Percentiles rank a stretch among this genome's conserved stretches.
Evolutionary conservation across 805 yeast genomes (phyloP).

Genomic region (Saccharomycopsis lassenensis): DNA sequence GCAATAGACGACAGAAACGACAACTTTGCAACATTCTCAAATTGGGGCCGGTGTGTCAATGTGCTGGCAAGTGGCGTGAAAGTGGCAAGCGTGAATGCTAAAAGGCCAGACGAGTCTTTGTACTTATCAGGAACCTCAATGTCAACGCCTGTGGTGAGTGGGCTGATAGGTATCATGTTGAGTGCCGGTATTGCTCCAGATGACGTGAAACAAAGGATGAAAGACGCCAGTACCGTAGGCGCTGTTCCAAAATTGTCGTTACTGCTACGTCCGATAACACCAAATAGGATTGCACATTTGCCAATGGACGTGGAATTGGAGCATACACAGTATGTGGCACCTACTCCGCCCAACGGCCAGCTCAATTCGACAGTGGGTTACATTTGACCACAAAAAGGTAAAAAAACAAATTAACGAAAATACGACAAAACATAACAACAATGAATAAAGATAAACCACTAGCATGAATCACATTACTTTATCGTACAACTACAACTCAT

Average conservation of each 20-base stretch:
- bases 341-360: too few species aligned
- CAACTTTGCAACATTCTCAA: slow-evolving; percentile 65
- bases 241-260: slow-evolving; percentile 37
- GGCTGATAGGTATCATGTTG: slow-evolving; percentile 45
- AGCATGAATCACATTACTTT: too few species aligned
- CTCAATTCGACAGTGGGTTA: too few species aligned
- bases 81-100: slow-evolving; percentile 27
- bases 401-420: too few species aligned
- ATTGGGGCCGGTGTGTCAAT: slow-evolving; percentile 90
- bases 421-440: too few species aligned
- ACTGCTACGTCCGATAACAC: slow-evolving; percentile 40
- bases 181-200: slow-evolving; percentile 37
- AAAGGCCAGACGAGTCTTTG: slow-evolving; percentile 22
- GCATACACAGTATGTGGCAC: too few species aligned
- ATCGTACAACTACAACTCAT: too few species aligned
- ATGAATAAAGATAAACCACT: too few species aligned
- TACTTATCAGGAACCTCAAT: slow-evolving; percentile 66
- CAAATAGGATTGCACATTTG: slow-evolving; percentile 40
- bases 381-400: too few species aligned
- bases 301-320: too few species aligned
- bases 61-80: slow-evolving; percentile 73
- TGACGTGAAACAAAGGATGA: slow-evolving; percentile 32
- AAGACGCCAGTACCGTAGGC: slow-evolving; percentile 36
- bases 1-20: slow-evolving; percentile 74
- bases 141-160: slow-evolving; percentile 71